Percentiles rank a stretch among this genome's conserved stretches.
Evolutionary conservation across 75 land plant genomes (phyloP).

Genomic region (Adiantum capillusveneris): DNA sequence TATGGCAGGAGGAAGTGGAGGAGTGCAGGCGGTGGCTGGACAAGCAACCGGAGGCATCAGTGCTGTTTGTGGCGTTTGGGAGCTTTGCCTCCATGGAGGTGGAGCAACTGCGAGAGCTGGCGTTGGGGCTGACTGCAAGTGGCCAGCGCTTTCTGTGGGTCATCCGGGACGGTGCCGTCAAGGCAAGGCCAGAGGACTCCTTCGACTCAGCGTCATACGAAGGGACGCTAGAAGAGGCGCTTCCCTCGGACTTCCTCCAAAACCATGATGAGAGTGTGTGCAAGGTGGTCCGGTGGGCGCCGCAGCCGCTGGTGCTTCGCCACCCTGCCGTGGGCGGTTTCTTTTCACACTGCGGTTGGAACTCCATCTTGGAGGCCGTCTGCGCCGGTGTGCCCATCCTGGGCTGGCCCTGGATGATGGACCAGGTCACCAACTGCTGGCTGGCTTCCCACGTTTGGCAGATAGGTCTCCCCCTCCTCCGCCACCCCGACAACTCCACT

Average conservation of each 20-base stretch:
- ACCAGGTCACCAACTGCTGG: no score
- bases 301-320: conserved; percentile 19
- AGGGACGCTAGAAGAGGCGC: neutral
- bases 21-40: conserved; percentile 30
- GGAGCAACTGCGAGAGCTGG: conserved; percentile 39
- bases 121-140: conserved; percentile 34
- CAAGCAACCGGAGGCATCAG: conserved; percentile 22
- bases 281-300: conserved; percentile 22
- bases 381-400: conserved; percentile 40
- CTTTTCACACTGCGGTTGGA: conserved; percentile 48
- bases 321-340: conserved; percentile 26
- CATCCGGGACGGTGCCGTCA: no score
- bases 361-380: conserved; percentile 35
- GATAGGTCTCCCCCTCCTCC: conserved; percentile 18
- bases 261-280: neutral
- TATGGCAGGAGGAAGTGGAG: conserved; percentile 3
- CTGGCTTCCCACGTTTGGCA: conserved; percentile 34
- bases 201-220: neutral
- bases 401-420: conserved; percentile 59
- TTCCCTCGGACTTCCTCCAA: no score
- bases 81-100: conserved; percentile 28
- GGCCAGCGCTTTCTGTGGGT: conserved; percentile 29
- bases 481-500: neutral
- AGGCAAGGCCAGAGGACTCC: no score
- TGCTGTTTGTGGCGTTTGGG: conserved; percentile 47